phyloP scores from a whole-genome alignment of 371 early-diverging fungal genomes.

The Apophysomyces elegans region DNA sequence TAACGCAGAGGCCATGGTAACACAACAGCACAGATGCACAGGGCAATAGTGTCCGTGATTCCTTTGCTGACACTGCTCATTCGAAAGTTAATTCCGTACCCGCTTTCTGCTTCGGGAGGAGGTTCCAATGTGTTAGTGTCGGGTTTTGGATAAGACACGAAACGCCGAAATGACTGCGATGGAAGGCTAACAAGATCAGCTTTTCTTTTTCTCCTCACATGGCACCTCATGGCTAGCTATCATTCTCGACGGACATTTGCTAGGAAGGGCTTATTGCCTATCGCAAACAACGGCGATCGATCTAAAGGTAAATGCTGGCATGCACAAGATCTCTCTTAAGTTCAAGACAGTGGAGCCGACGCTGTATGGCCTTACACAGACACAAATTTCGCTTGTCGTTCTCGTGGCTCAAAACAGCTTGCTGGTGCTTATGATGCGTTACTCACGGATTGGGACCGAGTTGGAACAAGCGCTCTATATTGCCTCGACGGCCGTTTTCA shows the following conservation, averaged over 20 bases:
- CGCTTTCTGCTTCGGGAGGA: no score
- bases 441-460: constrained; percentile 51
- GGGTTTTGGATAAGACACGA: no score
- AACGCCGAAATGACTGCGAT: neutral
- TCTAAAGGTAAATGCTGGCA: neutral
- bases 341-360: neutral
- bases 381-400: constrained; percentile 55
- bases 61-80: no score
- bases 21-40: neutral
- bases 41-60: no score
- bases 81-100: no score
- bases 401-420: constrained; percentile 67
- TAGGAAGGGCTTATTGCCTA: neutral
- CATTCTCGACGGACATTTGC: constrained; percentile 1
- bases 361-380: neutral
- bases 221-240: neutral
- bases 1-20: neutral
- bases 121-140: no score
- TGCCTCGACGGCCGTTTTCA: constrained; percentile 70
- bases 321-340: neutral
- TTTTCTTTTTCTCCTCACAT: neutral
- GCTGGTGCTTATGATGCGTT: constrained; percentile 69
- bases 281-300: neutral
- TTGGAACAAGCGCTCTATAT: constrained; percentile 66
- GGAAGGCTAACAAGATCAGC: neutral